phyloP scores from a whole-genome alignment of 2,329 filamentous ascomycete genomes.

The Elsinoe perseae region DNA sequence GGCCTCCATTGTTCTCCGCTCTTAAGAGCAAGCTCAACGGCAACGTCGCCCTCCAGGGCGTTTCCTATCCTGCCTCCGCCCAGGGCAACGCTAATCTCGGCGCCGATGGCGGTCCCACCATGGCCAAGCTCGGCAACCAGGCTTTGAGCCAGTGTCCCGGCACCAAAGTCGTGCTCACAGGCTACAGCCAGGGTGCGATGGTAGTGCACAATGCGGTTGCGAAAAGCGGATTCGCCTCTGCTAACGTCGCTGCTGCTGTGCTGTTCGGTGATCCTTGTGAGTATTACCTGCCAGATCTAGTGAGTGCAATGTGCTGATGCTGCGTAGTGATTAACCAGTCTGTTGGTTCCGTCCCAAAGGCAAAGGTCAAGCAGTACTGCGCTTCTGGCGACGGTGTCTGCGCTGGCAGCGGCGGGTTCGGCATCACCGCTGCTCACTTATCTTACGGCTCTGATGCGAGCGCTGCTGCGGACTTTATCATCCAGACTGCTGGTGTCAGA shows the following conservation, averaged over 20 bases:
- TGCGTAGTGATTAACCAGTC: slow-evolving; percentile 3
- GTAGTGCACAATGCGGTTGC: slow-evolving; percentile 12
- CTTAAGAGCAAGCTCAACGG: slow-evolving; percentile 15
- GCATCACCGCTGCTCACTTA: neutral
- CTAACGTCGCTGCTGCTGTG: slow-evolving; percentile 2
- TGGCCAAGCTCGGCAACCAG: slow-evolving; percentile 15
- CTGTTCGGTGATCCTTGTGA: slow-evolving; percentile 9
- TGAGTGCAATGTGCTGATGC: neutral
- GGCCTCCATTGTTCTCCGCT: slow-evolving; percentile 18
- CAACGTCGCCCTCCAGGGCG: slow-evolving; percentile 16
- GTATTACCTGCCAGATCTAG: neutral
- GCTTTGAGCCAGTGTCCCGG: slow-evolving; percentile 15
- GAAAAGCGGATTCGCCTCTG: neutral
- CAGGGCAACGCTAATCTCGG: slow-evolving; percentile 11
- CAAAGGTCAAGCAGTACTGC: slow-evolving; percentile 15
- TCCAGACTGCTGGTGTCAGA: neutral
- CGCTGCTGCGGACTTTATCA: slow-evolving; percentile 11
- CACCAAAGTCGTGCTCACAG: slow-evolving; percentile 16
- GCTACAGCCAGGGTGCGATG: slow-evolving; percentile 17
- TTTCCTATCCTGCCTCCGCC: slow-evolving; percentile 16
- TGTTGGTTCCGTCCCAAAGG: slow-evolving; percentile 4
- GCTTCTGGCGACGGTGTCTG: slow-evolving; percentile 2
- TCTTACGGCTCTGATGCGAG: slow-evolving; percentile 16
- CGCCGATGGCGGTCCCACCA: slow-evolving; percentile 16
- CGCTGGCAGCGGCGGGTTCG: neutral